A percentile compares a stretch with the other conserved stretches of the same genome.
Evolutionary conservation across 768 basidiomycete genomes (phyloP).

Genomic region (Kwoniella sp.): DNA sequence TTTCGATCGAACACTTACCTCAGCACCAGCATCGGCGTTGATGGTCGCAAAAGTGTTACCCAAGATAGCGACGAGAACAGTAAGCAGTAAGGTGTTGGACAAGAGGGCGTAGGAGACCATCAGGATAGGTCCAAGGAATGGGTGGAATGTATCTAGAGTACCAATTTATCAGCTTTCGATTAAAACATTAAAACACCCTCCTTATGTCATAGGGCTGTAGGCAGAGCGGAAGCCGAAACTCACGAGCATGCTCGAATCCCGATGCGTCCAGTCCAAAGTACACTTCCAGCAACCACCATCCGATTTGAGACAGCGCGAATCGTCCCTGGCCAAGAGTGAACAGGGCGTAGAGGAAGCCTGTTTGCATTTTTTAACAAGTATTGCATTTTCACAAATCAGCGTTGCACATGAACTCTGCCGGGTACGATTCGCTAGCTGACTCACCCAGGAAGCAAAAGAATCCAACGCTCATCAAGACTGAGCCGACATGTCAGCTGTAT

Average conservation of each 20-base stretch:
- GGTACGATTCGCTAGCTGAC: not conserved
- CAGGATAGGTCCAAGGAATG: slow-evolving; percentile 83
- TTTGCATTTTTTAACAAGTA: too few species aligned
- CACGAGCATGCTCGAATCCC: slow-evolving; percentile 80
- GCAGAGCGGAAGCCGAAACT: slow-evolving; percentile 50
- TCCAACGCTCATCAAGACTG: slow-evolving; percentile 55
- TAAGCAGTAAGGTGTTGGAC: slow-evolving; percentile 87
- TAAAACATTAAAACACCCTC: too few species aligned
- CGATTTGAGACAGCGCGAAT: slow-evolving; percentile 63
- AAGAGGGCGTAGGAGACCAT: slow-evolving; percentile 77
- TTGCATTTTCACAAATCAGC: too few species aligned
- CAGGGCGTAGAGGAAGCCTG: slow-evolving; percentile 83
- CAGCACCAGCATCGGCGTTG: slow-evolving; percentile 87
- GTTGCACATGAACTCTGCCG: not conserved
- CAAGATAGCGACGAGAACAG: slow-evolving; percentile 66
- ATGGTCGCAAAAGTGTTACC: slow-evolving; percentile 94
- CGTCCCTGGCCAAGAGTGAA: slow-evolving; percentile 73
- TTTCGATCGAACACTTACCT: slow-evolving; percentile 63
- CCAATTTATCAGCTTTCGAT: not conserved
- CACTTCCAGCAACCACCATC: slow-evolving; percentile 90
- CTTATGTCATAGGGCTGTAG: too few species aligned
- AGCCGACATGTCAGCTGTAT: slow-evolving; percentile 8
- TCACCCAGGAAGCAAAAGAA: slow-evolving; percentile 65
- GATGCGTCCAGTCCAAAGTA: slow-evolving; percentile 91
- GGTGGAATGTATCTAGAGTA: slow-evolving; percentile 70